These are phyloP conservation scores for Globisporangium alternatum DNA, from an alignment of 352 stramenopile species.

Conservation along the genomic window DNA sequence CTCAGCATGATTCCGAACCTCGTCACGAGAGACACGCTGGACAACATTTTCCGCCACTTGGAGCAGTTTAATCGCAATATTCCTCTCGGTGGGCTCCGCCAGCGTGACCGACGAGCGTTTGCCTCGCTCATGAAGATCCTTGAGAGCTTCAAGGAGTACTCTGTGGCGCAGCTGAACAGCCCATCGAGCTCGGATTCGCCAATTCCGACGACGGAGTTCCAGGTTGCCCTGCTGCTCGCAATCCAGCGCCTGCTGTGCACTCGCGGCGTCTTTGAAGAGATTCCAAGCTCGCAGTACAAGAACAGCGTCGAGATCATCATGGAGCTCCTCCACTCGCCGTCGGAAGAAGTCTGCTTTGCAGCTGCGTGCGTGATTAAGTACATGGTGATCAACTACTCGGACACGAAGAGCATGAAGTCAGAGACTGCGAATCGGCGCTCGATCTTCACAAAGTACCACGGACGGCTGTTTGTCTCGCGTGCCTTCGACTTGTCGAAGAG, in stretches of 20 bases:
- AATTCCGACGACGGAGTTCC: slow-evolving; percentile 78
- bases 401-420: slow-evolving; percentile 81
- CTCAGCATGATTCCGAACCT: slow-evolving; percentile 80
- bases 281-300: slow-evolving; percentile 85
- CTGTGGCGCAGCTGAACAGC: slow-evolving; percentile 75
- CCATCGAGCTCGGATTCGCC: slow-evolving; percentile 78
- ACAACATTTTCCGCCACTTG: slow-evolving; percentile 69
- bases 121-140: slow-evolving; percentile 81
- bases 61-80: slow-evolving; percentile 89
- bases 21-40: slow-evolving; percentile 73
- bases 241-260: slow-evolving; percentile 83
- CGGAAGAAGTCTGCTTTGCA: slow-evolving; percentile 84
- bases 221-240: slow-evolving; percentile 73
- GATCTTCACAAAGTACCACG: slow-evolving; percentile 85
- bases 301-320: slow-evolving; percentile 85
- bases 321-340: slow-evolving; percentile 81
- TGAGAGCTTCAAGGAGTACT: slow-evolving; percentile 85
- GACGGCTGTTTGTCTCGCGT: slow-evolving; percentile 76
- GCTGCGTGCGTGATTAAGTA: slow-evolving; percentile 84
- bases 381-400: slow-evolving; percentile 90
- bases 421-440: slow-evolving; percentile 80
- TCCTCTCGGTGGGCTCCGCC: slow-evolving; percentile 60
- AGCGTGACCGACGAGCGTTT: slow-evolving; percentile 75
- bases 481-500: slow-evolving; percentile 77
- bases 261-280: slow-evolving; percentile 80